Evolutionary conservation across 2,329 filamentous ascomycete species (phyloP).

Genomic region (Fusarium fracticaudum): DNA sequence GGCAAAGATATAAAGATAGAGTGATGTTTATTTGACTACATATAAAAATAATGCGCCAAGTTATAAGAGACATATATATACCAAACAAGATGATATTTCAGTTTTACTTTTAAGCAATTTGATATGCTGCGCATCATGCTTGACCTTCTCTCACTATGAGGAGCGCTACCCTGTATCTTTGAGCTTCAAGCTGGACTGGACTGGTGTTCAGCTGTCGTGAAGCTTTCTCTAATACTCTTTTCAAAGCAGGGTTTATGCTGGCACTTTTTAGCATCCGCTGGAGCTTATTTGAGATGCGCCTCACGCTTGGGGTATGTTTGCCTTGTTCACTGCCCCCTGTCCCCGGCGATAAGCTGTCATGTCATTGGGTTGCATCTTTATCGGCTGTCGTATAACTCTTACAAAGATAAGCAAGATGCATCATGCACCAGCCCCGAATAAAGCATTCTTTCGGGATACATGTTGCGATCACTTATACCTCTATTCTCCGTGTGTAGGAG

Average conservation of each 20-base stretch:
- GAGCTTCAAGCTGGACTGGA: too few relatives aligned
- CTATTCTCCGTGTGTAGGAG: background rate
- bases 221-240: background rate
- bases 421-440: background rate
- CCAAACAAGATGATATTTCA: background rate
- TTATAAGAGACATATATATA: background rate
- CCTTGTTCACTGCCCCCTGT: background rate
- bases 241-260: too few relatives aligned
- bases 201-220: too few relatives aligned
- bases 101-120: too few relatives aligned
- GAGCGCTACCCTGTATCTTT: background rate
- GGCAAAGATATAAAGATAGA: constrained; percentile 43
- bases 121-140: too few relatives aligned
- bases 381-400: background rate
- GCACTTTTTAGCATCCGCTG: background rate
- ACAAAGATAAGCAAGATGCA: background rate
- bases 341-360: background rate
- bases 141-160: background rate
- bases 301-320: background rate
- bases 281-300: background rate
- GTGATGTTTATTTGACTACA: background rate
- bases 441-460: background rate
- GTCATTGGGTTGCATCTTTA: background rate
- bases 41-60: background rate
- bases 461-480: background rate